phyloP scores from a whole-genome alignment of 306 rosid genomes.

The Inga leiocalycina region DNA sequence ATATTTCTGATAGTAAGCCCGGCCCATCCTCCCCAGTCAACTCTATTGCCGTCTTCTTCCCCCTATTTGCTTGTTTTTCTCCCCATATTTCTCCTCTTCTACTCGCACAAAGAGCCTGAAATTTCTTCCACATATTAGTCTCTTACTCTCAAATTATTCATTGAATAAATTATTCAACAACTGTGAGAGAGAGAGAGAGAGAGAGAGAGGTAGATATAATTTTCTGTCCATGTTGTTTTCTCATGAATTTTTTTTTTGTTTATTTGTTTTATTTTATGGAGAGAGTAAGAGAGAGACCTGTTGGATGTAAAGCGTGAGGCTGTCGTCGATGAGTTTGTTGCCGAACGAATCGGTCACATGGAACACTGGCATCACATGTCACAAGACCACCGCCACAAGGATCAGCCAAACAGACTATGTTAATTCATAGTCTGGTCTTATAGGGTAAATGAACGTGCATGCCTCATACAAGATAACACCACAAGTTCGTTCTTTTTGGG shows the following conservation, averaged over 20 bases:
- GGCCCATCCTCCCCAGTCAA: conserved; percentile 72
- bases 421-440: conserved; percentile 6
- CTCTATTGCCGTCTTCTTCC: conserved; percentile 62
- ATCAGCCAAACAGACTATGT: neutral
- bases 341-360: conserved; percentile 88
- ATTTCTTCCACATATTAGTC: neutral
- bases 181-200: no score
- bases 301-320: conserved; percentile 65
- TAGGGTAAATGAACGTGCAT: conserved; percentile 13
- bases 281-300: conserved; percentile 45
- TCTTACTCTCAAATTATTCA: neutral
- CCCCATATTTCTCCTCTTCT: conserved; percentile 41
- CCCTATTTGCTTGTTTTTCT: conserved; percentile 17
- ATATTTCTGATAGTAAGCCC: conserved; percentile 78
- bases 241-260: neutral
- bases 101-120: conserved; percentile 69
- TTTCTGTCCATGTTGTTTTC: neutral
- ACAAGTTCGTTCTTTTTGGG: neutral
- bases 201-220: neutral
- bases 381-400: neutral
- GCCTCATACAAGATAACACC: conserved; percentile 18
- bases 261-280: neutral
- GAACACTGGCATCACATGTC: conserved; percentile 67
- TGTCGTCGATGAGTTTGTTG: conserved; percentile 75
- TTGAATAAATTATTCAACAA: neutral